These are phyloP conservation scores for Neurospora pannonica DNA, from an alignment of 495 filamentous ascomycete species.

Conservation along the genomic window DNA sequence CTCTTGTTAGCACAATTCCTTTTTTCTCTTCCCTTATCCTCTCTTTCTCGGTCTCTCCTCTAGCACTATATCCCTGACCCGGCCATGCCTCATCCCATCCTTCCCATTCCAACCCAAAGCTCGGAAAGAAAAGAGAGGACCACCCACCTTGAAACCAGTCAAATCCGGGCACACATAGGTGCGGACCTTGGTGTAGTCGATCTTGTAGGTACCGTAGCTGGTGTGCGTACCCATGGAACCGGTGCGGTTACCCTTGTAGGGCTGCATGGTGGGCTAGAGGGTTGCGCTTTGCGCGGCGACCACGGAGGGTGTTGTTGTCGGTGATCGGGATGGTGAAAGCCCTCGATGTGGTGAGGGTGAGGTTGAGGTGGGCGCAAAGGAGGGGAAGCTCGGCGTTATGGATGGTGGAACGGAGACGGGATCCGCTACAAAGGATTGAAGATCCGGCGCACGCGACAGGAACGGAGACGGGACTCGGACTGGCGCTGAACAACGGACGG, in stretches of 20 bases:
- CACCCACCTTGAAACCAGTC: constrained; percentile 58
- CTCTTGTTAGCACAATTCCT: constrained; percentile 5
- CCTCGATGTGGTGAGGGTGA: neutral
- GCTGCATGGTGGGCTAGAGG: constrained; percentile 41
- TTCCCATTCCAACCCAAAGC: neutral
- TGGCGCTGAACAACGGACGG: neutral
- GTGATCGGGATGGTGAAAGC: neutral
- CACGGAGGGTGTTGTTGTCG: neutral
- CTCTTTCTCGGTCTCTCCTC: neutral
- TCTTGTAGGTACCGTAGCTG: constrained; percentile 70
- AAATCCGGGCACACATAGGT: constrained; percentile 77
- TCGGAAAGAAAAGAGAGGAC: neutral
- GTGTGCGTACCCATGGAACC: constrained; percentile 83
- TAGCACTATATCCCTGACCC: neutral
- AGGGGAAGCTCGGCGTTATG: neutral
- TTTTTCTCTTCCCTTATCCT: neutral
- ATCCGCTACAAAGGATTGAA: neutral
- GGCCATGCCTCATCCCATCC: neutral
- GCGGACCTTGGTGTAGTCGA: constrained; percentile 79
- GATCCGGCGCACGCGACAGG: neutral
- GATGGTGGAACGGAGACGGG: neutral
- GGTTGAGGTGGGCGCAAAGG: neutral
- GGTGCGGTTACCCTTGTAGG: constrained; percentile 91
- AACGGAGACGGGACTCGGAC: neutral
- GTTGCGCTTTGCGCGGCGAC: neutral